These are phyloP conservation scores for Zymoseptoria ardabiliae DNA, from an alignment of 2,329 filamentous ascomycete species.

Conservation along the genomic window DNA sequence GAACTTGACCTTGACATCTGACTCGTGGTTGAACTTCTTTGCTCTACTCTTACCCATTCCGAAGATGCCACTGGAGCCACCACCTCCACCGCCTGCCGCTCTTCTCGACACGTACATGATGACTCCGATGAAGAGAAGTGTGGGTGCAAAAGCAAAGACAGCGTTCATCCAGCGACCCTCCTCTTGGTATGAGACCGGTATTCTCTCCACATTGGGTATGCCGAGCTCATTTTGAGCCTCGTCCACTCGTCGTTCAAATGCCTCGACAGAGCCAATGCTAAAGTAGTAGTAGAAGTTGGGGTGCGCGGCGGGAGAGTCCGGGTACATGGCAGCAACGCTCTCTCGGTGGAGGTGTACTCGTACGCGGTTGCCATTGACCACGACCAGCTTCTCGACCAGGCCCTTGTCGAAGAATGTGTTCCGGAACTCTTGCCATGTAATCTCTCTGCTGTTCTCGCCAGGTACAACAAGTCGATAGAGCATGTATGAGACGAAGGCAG, in stretches of 20 bases:
- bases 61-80: constrained; percentile 71
- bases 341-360: constrained; percentile 74
- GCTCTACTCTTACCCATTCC: constrained; percentile 93
- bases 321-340: constrained; percentile 63
- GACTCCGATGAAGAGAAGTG: constrained; percentile 74
- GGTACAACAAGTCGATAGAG: constrained; percentile 59
- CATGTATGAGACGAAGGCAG: constrained; percentile 55
- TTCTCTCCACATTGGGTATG: constrained; percentile 80
- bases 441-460: constrained; percentile 63
- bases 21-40: constrained; percentile 96
- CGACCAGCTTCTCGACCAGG: constrained; percentile 82
- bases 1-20: constrained; percentile 94
- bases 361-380: constrained; percentile 70
- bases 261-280: constrained; percentile 88
- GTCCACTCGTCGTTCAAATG: constrained; percentile 83
- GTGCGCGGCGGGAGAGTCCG: constrained; percentile 63
- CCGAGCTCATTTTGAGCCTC: constrained; percentile 79
- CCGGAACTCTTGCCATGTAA: constrained; percentile 95
- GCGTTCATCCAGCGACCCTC: constrained; percentile 68
- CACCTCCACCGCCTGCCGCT: constrained; percentile 57
- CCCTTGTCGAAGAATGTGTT: constrained; percentile 94
- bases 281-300: constrained; percentile 81
- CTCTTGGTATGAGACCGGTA: constrained; percentile 79
- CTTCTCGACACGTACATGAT: constrained; percentile 73
- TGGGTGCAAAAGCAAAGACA: constrained; percentile 77